A percentile compares a stretch with the other conserved stretches of the same genome.
These are phyloP conservation scores for Erysimum cheiranthoides DNA, from an alignment of 345 rosid genomes.

Conservation along the genomic window DNA sequence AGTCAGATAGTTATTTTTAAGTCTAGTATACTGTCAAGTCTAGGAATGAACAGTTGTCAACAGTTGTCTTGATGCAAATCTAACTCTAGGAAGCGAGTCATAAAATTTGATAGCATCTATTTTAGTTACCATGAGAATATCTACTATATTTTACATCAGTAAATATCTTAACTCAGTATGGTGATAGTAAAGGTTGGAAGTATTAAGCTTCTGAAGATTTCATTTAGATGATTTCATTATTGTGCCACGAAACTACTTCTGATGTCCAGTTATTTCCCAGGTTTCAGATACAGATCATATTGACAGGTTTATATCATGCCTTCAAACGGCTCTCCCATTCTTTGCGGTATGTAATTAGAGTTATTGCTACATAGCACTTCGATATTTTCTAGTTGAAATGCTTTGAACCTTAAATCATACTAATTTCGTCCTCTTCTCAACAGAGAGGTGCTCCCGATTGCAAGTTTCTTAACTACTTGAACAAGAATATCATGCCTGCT, in stretches of 20 bases:
- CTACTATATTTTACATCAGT: neutral
- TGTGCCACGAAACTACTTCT: neutral
- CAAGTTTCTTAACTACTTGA: slow-evolving; percentile 81
- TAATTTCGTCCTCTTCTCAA: slow-evolving; percentile 22
- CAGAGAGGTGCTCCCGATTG: slow-evolving; percentile 86
- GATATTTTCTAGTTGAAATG: slow-evolving; percentile 4
- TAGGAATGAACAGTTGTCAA: slow-evolving; percentile 1
- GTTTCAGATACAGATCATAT: slow-evolving; percentile 87
- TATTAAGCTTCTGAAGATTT: neutral
- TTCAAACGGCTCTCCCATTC: slow-evolving; percentile 85
- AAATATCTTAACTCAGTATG: neutral
- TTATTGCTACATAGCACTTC: slow-evolving; percentile 1
- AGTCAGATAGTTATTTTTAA: neutral
- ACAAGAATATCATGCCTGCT: slow-evolving; percentile 77
- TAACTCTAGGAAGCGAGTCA: slow-evolving; percentile 6
- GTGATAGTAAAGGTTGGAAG: slow-evolving; percentile 2
- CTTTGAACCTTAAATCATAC: neutral
- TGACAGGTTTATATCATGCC: slow-evolving; percentile 84
- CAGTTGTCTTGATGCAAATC: slow-evolving; percentile 28
- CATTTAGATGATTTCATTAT: slow-evolving; percentile 4
- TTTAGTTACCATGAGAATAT: neutral
- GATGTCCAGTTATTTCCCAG: slow-evolving; percentile 50
- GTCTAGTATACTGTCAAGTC: neutral
- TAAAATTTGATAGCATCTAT: neutral
- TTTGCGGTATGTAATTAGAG: slow-evolving; percentile 60